Conservation (phyloP, 2,329 filamentous ascomycete genomes). For the Emmonsia crescens region DNA sequence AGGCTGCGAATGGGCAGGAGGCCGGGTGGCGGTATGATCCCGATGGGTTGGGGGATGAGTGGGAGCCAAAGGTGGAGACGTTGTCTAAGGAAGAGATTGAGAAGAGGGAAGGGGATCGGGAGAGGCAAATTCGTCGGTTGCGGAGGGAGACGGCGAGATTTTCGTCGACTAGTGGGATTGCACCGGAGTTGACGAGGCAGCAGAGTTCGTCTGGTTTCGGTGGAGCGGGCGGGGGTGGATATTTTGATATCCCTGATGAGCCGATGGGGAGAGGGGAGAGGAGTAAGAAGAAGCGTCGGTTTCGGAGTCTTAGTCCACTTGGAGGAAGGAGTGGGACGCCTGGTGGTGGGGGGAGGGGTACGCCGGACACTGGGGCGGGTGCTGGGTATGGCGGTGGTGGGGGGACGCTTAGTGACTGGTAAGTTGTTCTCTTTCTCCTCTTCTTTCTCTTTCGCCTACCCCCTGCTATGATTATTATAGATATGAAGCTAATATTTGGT, state of each 20-base stretch:
- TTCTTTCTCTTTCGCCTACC: neutral
- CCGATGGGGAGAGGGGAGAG: constrained; percentile 84
- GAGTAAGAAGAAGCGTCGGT: constrained; percentile 89
- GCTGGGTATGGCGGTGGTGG: constrained; percentile 52
- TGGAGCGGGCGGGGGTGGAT: constrained; percentile 17
- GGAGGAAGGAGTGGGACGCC: constrained; percentile 54
- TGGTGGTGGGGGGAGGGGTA: constrained; percentile 68
- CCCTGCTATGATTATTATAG: constrained; percentile 4
- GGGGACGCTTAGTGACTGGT: constrained; percentile 55
- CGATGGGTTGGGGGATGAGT: constrained; percentile 73
- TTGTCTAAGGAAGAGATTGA: constrained; percentile 95
- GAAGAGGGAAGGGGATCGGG: constrained; percentile 86
- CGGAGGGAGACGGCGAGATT: constrained; percentile 87
- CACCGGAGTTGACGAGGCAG: constrained; percentile 56
- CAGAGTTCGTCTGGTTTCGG: constrained; percentile 37
- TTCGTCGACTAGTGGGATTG: constrained; percentile 72
- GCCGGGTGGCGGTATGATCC: constrained; percentile 95
- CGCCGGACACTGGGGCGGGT: constrained; percentile 51
- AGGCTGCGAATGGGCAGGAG: constrained; percentile 69
- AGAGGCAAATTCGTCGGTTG: constrained; percentile 76
- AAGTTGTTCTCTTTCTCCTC: constrained; percentile 9
- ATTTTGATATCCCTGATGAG: constrained; percentile 53
- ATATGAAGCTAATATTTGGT: neutral
- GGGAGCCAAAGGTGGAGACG: constrained; percentile 71
- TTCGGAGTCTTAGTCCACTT: constrained; percentile 77